Base-by-base conservation (phyloP, 805 yeast genomes). In the Aciculoconidium aculeatum region DNA sequence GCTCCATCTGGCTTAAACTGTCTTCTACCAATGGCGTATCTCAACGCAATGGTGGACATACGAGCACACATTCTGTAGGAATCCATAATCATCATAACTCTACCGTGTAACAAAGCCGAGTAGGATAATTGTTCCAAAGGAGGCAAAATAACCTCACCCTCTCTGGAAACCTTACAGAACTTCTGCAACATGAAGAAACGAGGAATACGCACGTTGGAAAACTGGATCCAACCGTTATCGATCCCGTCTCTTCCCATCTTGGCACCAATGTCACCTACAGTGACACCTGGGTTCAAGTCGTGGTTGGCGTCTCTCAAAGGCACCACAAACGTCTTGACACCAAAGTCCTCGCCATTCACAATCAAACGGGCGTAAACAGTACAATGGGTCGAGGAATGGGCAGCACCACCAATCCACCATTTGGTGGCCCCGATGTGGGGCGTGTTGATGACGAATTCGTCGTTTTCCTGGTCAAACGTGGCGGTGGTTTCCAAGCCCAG, bases 351-450 rank as follows among this genome's bases (percentile, higher is more conserved):
- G 18, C 83, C 90, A 25, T 79, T 65, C 17, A 85, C 86, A 30
- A 83, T 72, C 38, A 88, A 67, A 37, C 96, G 70, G 4, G 96
- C 96, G 54, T 78, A 88, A 15, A 76, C 81, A n/a, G 79, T 75
- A 14, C 85, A 67, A 60, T 88, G 96, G 16, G 88, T 85, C 5
- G 96, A 85, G 12, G 94, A 79, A 56, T 85, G 94, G 7, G 96
- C 96, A 23, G 96, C 96, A 45, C 96, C 96, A 27, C 96, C 96
- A 47, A 88, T 88, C 96, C 96, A 88, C 96, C 96, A 88, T 55
- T 88, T 88, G 15, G 96, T 87, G 24, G 96, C 96, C 20, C 94
- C 88, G 32, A 83, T 55, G 50, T 87, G 83, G 1, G 96, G 96
- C 8, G 96, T 88, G 51, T 84, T 72, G 47, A 88, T 76, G 32